Evolutionary conservation across 2,329 filamentous ascomycete genomes (phyloP).

Genomic region (Trichoderma sp.): DNA sequence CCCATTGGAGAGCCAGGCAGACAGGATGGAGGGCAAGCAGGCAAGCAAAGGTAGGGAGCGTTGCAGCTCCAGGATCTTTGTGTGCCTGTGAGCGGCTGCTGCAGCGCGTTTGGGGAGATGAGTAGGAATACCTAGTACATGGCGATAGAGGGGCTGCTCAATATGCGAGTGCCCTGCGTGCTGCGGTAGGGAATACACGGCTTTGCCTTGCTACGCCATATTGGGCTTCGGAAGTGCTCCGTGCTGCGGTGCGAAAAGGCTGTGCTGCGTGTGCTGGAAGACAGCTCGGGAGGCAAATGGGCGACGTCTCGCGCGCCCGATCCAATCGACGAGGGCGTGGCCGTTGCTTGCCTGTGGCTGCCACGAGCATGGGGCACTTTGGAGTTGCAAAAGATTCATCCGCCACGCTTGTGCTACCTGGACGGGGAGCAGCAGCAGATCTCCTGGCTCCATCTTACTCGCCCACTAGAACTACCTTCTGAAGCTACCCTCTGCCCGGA

Average conservation of each 20-base stretch:
- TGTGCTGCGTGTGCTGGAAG: slow-evolving; percentile 4
- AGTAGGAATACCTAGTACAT: slow-evolving; percentile 22
- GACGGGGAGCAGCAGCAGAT: neutral
- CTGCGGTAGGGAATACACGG: slow-evolving; percentile 8
- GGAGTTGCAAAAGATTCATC: slow-evolving; percentile 14
- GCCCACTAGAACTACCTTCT: slow-evolving; percentile 12
- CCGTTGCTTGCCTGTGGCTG: slow-evolving; percentile 12
- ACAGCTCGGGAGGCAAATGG: slow-evolving; percentile 7
- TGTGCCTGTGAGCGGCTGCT: slow-evolving; percentile 21
- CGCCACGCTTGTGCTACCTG: neutral
- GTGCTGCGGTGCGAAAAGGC: slow-evolving; percentile 6
- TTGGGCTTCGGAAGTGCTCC: slow-evolving; percentile 11
- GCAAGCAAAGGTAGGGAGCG: slow-evolving; percentile 7
- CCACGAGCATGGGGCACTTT: slow-evolving; percentile 19
- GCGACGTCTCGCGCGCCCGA: slow-evolving; percentile 15
- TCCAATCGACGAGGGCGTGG: slow-evolving; percentile 16
- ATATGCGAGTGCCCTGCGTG: slow-evolving; percentile 12
- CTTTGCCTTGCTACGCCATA: slow-evolving; percentile 1
- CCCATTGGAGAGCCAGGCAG: neutral
- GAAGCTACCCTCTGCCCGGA: slow-evolving; percentile 4
- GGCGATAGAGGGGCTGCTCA: slow-evolving; percentile 1
- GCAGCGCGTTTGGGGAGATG: slow-evolving; percentile 18
- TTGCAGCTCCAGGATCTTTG: slow-evolving; percentile 25
- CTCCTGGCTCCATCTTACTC: slow-evolving; percentile 6
- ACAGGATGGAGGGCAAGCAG: neutral